phyloP scores from a whole-genome alignment of 768 basidiomycete genomes.

The Russula virescens region DNA sequence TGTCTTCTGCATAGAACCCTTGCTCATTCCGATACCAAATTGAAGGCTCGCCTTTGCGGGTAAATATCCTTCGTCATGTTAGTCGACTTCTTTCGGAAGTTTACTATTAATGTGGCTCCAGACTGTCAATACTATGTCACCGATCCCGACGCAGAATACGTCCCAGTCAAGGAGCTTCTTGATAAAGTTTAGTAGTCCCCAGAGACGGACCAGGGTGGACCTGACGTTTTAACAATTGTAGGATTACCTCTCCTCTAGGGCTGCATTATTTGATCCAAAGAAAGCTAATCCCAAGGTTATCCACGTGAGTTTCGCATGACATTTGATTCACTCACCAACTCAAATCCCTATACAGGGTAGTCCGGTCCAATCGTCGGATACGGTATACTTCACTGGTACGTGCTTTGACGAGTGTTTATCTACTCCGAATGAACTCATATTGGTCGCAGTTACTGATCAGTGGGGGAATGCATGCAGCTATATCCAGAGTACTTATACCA shows the following conservation, averaged over 20 bases:
- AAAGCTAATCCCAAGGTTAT: constrained; percentile 61
- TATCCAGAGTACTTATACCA: constrained; percentile 85
- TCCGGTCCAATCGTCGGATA: constrained; percentile 83
- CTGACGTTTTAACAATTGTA: constrained; percentile 29
- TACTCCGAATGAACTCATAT: background rate
- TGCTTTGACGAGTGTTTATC: background rate
- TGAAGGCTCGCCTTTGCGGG: constrained; percentile 58
- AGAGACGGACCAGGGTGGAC: no score
- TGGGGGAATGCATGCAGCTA: constrained; percentile 85
- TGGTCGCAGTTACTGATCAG: constrained; percentile 63
- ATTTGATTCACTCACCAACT: background rate
- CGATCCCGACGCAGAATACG: constrained; percentile 72
- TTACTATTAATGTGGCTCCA: constrained; percentile 27
- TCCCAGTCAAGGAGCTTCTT: constrained; percentile 78
- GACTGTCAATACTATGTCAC: constrained; percentile 90
- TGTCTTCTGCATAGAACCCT: background rate
- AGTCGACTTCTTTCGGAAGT: background rate
- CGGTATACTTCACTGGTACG: constrained; percentile 86
- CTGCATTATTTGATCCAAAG: constrained; percentile 67
- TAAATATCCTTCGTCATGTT: constrained; percentile 30
- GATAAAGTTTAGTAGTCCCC: constrained; percentile 57
- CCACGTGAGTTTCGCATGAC: constrained; percentile 34
- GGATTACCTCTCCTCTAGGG: constrained; percentile 80
- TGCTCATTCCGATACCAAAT: constrained; percentile 15
- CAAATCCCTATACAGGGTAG: constrained; percentile 49